phyloP scores from a whole-genome alignment of 2,329 filamentous ascomycete species.

The Neoscytalidium dimidiatum region DNA sequence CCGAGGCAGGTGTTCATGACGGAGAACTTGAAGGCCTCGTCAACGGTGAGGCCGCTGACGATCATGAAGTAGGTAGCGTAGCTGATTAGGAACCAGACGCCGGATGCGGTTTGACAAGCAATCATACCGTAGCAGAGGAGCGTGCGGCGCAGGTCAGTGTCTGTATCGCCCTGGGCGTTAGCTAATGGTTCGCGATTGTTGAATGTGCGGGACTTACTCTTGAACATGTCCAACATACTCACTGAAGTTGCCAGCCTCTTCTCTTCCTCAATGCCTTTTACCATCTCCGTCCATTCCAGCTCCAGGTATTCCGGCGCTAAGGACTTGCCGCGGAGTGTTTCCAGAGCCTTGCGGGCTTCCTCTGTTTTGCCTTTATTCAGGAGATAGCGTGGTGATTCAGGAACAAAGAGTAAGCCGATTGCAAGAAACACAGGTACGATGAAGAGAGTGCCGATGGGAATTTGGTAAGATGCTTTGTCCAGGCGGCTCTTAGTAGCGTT shows the following conservation, averaged over 20 bases:
- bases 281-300: constrained; percentile 32
- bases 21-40: constrained; percentile 51
- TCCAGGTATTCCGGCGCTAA: constrained; percentile 32
- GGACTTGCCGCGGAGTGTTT: constrained; percentile 18
- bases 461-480: constrained; percentile 40
- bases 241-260: constrained; percentile 52
- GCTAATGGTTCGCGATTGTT: not conserved
- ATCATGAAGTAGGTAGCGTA: constrained; percentile 51
- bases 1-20: constrained; percentile 55
- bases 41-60: constrained; percentile 24
- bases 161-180: not conserved
- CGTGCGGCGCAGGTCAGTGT: constrained; percentile 49
- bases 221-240: constrained; percentile 53
- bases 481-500: constrained; percentile 36
- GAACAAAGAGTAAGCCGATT: constrained; percentile 34
- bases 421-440: constrained; percentile 52
- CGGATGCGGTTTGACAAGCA: constrained; percentile 47
- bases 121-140: constrained; percentile 54
- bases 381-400: constrained; percentile 50
- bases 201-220: constrained; percentile 43
- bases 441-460: constrained; percentile 56
- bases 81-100: constrained; percentile 54
- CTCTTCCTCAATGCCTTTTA: constrained; percentile 31
- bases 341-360: constrained; percentile 48
- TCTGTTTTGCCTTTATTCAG: constrained; percentile 57